Conservation (phyloP, 2,329 filamentous ascomycete species). For the Thielaviopsis euricoi region DNA sequence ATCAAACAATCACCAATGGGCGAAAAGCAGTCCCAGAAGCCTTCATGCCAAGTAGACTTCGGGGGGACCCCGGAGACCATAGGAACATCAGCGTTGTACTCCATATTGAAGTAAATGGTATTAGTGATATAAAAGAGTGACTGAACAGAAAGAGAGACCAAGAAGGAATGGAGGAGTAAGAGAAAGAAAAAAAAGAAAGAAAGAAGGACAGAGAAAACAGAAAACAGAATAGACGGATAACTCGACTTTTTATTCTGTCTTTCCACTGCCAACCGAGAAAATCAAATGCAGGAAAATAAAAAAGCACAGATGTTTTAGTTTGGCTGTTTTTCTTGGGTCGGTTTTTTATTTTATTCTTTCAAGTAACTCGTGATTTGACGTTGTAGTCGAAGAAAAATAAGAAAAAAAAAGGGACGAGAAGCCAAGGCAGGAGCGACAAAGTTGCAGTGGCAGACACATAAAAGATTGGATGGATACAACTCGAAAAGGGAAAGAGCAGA, state of each 20-base stretch:
- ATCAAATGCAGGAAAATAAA: too few species aligned
- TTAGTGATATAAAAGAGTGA: not conserved
- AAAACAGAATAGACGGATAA: too few species aligned
- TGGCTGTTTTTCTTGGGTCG: too few species aligned
- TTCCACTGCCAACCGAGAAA: too few species aligned
- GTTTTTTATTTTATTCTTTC: too few species aligned
- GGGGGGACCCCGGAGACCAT: slow-evolving; percentile 4
- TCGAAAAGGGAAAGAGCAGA: too few species aligned
- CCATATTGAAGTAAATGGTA: too few species aligned
- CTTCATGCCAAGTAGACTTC: slow-evolving; percentile 19
- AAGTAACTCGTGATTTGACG: too few species aligned
- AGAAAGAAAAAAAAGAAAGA: not conserved
- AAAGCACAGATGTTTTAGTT: too few species aligned
- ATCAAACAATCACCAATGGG: slow-evolving; percentile 24
- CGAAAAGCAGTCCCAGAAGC: slow-evolving; percentile 23
- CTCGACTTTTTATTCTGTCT: too few species aligned
- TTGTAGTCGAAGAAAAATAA: not conserved
- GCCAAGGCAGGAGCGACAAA: not conserved
- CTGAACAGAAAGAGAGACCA: not conserved
- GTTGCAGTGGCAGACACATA: not conserved
- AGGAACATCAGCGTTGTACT: too few species aligned
- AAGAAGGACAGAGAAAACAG: too few species aligned
- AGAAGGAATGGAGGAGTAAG: slow-evolving; percentile 2
- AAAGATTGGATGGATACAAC: not conserved
- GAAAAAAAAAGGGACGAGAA: not conserved